Percentiles rank a stretch among this genome's conserved stretches.
Conservation (phyloP, 768 basidiomycete genomes). For the Pluteus cervinus region DNA sequence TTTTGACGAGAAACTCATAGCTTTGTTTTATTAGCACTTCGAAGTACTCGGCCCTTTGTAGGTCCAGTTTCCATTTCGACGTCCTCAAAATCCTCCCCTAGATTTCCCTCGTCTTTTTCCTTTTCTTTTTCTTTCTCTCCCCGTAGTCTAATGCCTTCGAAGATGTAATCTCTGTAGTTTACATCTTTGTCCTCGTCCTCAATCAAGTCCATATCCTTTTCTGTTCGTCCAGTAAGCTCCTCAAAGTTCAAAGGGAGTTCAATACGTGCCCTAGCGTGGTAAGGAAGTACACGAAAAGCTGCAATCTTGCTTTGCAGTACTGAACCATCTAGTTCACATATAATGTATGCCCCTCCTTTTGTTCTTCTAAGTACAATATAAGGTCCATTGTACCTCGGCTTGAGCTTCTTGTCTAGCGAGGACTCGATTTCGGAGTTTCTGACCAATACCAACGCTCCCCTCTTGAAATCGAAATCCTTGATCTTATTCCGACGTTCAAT, state of each 20-base stretch:
- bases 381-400: conserved; percentile 27
- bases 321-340: conserved; percentile 19
- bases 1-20: no score
- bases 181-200: no score
- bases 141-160: no score
- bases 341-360: conserved; percentile 17
- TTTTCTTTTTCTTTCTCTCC: no score
- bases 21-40: no score
- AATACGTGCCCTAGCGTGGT: conserved; percentile 11
- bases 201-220: no score
- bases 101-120: no score
- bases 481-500: conserved; percentile 7
- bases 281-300: conserved; percentile 19
- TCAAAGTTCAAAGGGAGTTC: conserved; percentile 1
- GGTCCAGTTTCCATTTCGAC: no score
- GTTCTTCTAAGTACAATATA: conserved; percentile 20
- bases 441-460: conserved; percentile 24
- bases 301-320: conserved; percentile 13
- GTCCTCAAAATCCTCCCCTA: no score
- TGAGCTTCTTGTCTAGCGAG: conserved; percentile 19
- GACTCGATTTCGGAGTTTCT: conserved; percentile 22
- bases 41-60: no score
- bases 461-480: conserved; percentile 11
- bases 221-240: no score
- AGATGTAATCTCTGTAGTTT: no score